Evolutionary conservation across 306 rosid species (phyloP).

Genomic region (Lotus japonicus): DNA sequence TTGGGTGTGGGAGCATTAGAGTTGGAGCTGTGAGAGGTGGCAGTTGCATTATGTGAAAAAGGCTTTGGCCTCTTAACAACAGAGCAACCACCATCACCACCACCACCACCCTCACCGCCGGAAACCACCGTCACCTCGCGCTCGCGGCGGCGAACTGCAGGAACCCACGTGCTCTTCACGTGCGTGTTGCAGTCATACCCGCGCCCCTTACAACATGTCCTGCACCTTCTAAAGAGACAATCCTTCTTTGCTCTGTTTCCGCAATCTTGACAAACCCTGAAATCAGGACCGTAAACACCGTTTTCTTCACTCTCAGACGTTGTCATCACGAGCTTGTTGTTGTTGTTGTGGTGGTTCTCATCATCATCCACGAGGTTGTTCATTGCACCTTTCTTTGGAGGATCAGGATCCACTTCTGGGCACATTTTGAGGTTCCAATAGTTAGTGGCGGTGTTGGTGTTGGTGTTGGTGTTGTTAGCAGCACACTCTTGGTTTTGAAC

Average conservation of each 20-base stretch:
- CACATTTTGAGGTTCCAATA: constrained; percentile 45
- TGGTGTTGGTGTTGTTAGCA: too few species aligned
- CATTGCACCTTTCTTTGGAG: constrained; percentile 22
- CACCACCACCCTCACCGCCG: constrained; percentile 25
- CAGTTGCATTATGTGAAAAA: constrained; percentile 33
- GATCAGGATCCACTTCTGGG: constrained; percentile 31
- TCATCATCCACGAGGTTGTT: constrained; percentile 24
- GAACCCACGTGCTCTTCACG: constrained; percentile 84
- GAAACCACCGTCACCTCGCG: constrained; percentile 25
- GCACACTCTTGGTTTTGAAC: neutral
- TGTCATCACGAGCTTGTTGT: too few species aligned
- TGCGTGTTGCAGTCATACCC: constrained; percentile 64
- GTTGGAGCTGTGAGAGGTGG: constrained; percentile 50
- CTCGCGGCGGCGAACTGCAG: constrained; percentile 60
- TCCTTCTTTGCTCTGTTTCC: constrained; percentile 82
- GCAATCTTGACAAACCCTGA: constrained; percentile 61
- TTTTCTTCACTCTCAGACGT: too few species aligned
- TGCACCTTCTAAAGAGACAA: constrained; percentile 55
- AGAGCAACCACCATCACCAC: constrained; percentile 25
- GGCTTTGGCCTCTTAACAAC: constrained; percentile 54
- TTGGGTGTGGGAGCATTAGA: constrained; percentile 46
- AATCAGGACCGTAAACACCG: constrained; percentile 32
- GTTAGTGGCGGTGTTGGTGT: neutral
- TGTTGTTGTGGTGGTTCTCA: too few species aligned
- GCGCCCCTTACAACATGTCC: constrained; percentile 79